Evolutionary conservation across 2,329 filamentous ascomycete species (phyloP), one percentile per base, ranked within the genome.

Genomic region (Penicillium sumatraense): DNA sequence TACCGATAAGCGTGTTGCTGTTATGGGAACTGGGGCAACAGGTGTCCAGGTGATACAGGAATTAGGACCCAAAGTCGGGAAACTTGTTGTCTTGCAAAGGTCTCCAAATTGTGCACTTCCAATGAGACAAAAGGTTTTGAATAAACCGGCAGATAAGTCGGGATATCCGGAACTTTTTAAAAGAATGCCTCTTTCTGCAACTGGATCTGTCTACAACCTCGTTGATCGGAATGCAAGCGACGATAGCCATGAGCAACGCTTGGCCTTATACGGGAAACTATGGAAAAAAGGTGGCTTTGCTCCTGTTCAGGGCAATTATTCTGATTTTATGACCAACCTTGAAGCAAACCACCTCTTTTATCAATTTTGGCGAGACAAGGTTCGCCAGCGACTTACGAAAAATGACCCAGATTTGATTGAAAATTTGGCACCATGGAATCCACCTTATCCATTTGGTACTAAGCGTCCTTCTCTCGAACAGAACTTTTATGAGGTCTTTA

Each of bases 41-140:
- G 83, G 79, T 1, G 78, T 83, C 3, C 83, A 85, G 63, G 75
- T 86, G 5, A 75, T 82, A 0, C 86, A 89, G 59, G 85, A 84
- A 48, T 83, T 82, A 68, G 83, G 81, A 1, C 81, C 81, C 2
- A 66, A 75, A 5, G 85, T 80, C 1, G 79, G 77, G 3, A 70
- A 81, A 0, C 60, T 90, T 1, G 79, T 74, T 2, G 83, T 89
- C 31, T 88, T 88, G 67, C 86, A 89, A 62, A 81, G 86, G 8
- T 89, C 86, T 1, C 86, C 87, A 0, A 89, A 89, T 55, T 74
- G 87, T 6, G 84, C 84, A 0, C 63, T 89, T 0, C 86, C 86
- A 0, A 87, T 89, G 84, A 76, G 80, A 57, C 82, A 88, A 62
- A 72, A 83, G 21, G 64, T 14, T 11, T 14, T 36, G 14, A 33